Evolutionary conservation across 1,284 basidiomycete species (phyloP).

Genomic region (Sanghuangporus sanghuang): DNA sequence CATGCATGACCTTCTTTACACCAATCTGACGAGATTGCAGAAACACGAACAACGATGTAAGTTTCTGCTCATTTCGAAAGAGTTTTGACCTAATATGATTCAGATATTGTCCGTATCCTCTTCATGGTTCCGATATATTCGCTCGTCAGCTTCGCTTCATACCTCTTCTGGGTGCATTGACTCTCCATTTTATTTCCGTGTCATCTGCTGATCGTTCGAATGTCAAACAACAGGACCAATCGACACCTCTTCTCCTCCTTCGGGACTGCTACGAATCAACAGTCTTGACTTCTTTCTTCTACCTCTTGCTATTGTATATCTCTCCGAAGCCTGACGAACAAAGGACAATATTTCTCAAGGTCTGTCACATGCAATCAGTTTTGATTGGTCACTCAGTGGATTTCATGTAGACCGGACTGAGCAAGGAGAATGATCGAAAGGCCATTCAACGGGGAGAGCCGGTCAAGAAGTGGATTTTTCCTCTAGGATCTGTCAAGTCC

Average conservation of each 20-base stretch:
- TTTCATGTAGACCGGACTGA: conserved; percentile 37
- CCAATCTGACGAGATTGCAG: conserved; percentile 29
- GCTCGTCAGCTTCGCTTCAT: conserved; percentile 60
- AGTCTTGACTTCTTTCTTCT: conserved; percentile 74
- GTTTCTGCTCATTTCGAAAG: conserved; percentile 20
- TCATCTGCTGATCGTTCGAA: conserved; percentile 7
- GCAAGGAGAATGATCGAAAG: conserved; percentile 44
- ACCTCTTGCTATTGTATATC: conserved; percentile 68
- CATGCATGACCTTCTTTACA: not conserved
- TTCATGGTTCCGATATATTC: conserved; percentile 80
- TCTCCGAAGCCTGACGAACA: conserved; percentile 62
- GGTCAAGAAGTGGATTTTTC: conserved; percentile 64
- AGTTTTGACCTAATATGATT: conserved; percentile 23
- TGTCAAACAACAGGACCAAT: conserved; percentile 43
- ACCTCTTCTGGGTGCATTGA: conserved; percentile 61
- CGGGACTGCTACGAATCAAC: conserved; percentile 68
- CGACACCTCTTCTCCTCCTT: conserved; percentile 57
- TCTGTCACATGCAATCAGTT: not conserved
- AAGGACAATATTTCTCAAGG: conserved; percentile 52
- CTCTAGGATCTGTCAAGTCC: conserved; percentile 57
- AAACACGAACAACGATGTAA: conserved; percentile 64
- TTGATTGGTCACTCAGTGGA: not conserved
- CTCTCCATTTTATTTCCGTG: conserved; percentile 27
- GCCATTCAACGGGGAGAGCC: conserved; percentile 39
- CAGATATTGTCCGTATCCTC: conserved; percentile 68